Evolutionary conservation across 129 eudicot genomes (phyloP).

Genomic region (Erigeron canadensis): DNA sequence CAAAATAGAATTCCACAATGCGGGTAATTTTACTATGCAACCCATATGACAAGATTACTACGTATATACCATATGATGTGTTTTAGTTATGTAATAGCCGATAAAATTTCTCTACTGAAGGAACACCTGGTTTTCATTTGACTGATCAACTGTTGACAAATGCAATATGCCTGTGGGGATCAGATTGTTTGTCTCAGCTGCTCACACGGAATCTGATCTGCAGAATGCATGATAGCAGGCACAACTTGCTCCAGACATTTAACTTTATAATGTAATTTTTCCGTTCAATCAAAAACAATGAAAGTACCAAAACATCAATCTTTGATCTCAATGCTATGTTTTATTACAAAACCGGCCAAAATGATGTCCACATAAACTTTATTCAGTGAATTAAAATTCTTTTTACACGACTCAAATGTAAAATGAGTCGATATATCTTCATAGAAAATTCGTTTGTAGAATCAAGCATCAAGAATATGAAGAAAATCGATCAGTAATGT

Average conservation of each 20-base stretch:
- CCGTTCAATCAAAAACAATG: not conserved
- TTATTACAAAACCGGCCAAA: constrained; percentile 25
- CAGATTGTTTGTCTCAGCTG: constrained; percentile 74
- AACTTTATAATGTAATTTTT: not conserved
- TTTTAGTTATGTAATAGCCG: not conserved
- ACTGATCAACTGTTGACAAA: constrained; percentile 59
- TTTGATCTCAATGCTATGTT: not conserved
- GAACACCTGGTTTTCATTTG: constrained; percentile 55
- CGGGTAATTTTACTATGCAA: not conserved
- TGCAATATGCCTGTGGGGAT: constrained; percentile 75
- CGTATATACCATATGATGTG: not conserved
- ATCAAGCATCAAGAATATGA: constrained; percentile 21
- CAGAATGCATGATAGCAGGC: constrained; percentile 35
- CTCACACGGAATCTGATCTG: constrained; percentile 72
- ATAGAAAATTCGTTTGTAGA: constrained; percentile 6
- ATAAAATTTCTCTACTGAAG: constrained; percentile 1
- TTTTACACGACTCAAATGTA: constrained; percentile 31
- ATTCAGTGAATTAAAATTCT: constrained; percentile 26
- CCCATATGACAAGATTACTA: not conserved
- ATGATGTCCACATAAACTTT: constrained; percentile 4
- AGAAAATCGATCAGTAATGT: constrained; percentile 38
- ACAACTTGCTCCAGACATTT: not conserved
- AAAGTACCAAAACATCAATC: not conserved
- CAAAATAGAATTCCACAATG: constrained; percentile 32
- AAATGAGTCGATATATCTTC: not conserved